These are phyloP conservation scores for Cercophora samala DNA, from an alignment of 495 filamentous ascomycete genomes.

Conservation along the genomic window DNA sequence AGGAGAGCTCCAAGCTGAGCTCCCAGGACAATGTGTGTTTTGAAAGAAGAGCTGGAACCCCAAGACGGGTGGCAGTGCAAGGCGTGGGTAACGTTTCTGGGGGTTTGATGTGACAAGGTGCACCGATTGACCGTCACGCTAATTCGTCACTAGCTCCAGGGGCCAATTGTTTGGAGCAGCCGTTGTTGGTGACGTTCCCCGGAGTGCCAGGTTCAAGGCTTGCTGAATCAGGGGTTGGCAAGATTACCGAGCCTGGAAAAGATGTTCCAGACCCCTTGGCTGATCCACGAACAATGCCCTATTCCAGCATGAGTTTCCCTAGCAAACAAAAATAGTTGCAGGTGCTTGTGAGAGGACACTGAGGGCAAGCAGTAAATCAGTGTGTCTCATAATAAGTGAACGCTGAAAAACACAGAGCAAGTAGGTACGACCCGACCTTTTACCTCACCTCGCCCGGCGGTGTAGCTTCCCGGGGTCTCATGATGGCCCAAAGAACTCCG, in stretches of 20 bases:
- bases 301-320: not conserved
- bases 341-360: not conserved
- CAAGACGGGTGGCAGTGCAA: not conserved
- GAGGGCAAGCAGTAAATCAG: not conserved
- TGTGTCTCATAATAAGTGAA: not conserved
- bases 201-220: not conserved
- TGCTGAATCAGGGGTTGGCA: not conserved
- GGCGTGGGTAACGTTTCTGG: not conserved
- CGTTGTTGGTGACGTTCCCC: not conserved
- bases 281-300: not conserved
- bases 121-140: not conserved
- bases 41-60: not conserved
- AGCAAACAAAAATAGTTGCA: not conserved
- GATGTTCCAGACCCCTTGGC: not conserved
- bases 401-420: not conserved
- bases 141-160: not conserved
- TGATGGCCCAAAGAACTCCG: not conserved
- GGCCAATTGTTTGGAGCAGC: not conserved
- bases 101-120: constrained; percentile 3
- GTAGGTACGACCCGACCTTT: not conserved
- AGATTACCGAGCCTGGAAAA: constrained; percentile 2
- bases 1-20: not conserved
- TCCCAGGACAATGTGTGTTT: not conserved
- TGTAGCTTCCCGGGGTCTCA: not conserved
- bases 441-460: not conserved